Conservation (phyloP, 2,329 filamentous ascomycete genomes). For the Gnomoniopsis sp. region DNA sequence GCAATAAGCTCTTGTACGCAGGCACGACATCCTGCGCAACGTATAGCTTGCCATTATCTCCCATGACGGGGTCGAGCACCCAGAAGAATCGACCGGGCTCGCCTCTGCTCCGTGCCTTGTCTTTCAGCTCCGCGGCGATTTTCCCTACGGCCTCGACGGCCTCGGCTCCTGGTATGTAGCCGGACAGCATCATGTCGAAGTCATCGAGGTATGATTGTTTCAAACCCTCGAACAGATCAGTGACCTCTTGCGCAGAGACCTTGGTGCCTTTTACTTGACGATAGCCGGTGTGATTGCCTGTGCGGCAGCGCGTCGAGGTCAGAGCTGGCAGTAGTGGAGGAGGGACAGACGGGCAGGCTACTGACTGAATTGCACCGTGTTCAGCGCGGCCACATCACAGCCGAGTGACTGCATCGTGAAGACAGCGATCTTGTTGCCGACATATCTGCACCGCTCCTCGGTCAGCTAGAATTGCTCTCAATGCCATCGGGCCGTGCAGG, state of each 20-base stretch:
- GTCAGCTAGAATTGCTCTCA: constrained; percentile 7
- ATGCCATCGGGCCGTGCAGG: not conserved
- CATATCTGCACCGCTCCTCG: constrained; percentile 61
- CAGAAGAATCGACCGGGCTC: constrained; percentile 82
- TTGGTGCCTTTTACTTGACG: constrained; percentile 81
- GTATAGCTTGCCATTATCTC: constrained; percentile 88
- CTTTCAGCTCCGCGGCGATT: constrained; percentile 77
- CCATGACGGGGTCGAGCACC: constrained; percentile 98
- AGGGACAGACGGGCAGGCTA: constrained; percentile 15
- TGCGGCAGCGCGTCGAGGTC: constrained; percentile 9
- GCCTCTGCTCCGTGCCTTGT: constrained; percentile 50
- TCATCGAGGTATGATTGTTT: constrained; percentile 79
- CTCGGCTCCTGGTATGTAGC: constrained; percentile 86
- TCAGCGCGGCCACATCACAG: constrained; percentile 89
- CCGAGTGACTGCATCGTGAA: constrained; percentile 92
- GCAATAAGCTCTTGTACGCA: constrained; percentile 77
- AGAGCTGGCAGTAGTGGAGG: not conserved
- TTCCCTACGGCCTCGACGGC: constrained; percentile 79
- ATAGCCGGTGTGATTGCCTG: constrained; percentile 95
- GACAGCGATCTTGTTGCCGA: constrained; percentile 95
- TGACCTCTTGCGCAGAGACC: constrained; percentile 77
- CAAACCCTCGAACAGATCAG: constrained; percentile 79
- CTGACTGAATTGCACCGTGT: constrained; percentile 97
- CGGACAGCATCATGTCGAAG: constrained; percentile 92
- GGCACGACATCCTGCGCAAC: constrained; percentile 89